These are phyloP conservation scores for Funneliformis geosporum DNA, from an alignment of 192 early-diverging fungal species.

Conservation along the genomic window DNA sequence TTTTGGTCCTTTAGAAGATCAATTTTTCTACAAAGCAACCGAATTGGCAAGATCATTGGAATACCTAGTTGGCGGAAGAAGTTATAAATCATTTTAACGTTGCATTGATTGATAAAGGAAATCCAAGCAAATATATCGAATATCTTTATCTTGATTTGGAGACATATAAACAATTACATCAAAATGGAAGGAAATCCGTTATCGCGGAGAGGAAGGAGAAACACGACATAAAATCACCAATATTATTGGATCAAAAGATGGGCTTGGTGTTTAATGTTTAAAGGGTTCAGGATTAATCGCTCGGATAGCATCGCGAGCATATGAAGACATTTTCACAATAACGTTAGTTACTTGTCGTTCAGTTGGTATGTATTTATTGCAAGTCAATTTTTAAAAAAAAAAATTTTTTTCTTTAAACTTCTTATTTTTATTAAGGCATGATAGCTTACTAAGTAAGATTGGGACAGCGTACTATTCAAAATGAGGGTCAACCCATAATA, in stretches of 20 bases:
- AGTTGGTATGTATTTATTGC: conserved; percentile 62
- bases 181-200: conserved; percentile 67
- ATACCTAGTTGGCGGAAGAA: conserved; percentile 95
- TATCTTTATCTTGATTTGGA: conserved; percentile 87
- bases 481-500: conserved; percentile 98
- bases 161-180: conserved; percentile 64
- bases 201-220: conserved; percentile 79
- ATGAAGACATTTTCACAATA: conserved; percentile 96
- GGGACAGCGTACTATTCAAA: conserved; percentile 96
- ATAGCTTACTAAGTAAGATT: conserved; percentile 98
- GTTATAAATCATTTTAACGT: conserved; percentile 82
- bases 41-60: conserved; percentile 80
- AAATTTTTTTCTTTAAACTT: neutral
- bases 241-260: conserved; percentile 84
- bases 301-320: conserved; percentile 92
- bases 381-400: neutral
- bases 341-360: conserved; percentile 97
- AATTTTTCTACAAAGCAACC: conserved; percentile 90
- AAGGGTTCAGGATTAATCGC: conserved; percentile 97
- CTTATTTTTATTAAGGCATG: conserved; percentile 52
- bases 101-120: conserved; percentile 79
- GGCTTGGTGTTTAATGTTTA: conserved; percentile 96
- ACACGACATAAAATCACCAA: conserved; percentile 79
- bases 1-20: too few relatives aligned
- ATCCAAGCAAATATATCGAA: conserved; percentile 87